Conservation (phyloP, 148 eudicot species). For the Amaranthus hypochondriacus region DNA sequence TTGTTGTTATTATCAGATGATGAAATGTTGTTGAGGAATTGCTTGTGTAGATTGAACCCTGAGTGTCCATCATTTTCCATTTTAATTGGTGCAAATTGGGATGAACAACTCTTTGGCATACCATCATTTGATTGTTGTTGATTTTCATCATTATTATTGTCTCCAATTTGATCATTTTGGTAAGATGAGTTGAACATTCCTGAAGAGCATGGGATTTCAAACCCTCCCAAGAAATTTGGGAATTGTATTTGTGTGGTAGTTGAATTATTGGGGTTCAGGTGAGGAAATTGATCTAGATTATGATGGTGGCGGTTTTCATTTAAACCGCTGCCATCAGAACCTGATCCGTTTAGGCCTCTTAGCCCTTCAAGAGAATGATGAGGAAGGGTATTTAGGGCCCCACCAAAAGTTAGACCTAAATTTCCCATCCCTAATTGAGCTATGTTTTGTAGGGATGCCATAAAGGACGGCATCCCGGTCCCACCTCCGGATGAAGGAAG, state of each 20-base stretch:
- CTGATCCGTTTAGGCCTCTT: slow-evolving; percentile 7
- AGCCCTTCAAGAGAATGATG: slow-evolving; percentile 15
- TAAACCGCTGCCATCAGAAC: not conserved
- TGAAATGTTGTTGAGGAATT: slow-evolving; percentile 26
- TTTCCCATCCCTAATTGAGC: slow-evolving; percentile 40
- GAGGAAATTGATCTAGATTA: slow-evolving; percentile 16
- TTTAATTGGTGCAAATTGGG: slow-evolving; percentile 31
- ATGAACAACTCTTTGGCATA: slow-evolving; percentile 13
- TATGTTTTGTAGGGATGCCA: slow-evolving; percentile 45
- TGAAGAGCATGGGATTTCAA: slow-evolving; percentile 27
- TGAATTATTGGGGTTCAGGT: not conserved
- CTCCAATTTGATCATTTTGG: slow-evolving; percentile 22
- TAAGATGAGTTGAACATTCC: slow-evolving; percentile 23
- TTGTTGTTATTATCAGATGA: slow-evolving; percentile 11
- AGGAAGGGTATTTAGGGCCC: slow-evolving; percentile 20
- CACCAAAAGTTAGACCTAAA: slow-evolving; percentile 25
- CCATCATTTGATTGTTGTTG: not conserved
- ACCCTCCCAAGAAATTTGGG: slow-evolving; percentile 31
- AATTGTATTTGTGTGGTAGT: slow-evolving; percentile 8
- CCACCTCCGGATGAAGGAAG: slow-evolving; percentile 22
- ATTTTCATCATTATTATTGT: not conserved
- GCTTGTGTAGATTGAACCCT: slow-evolving; percentile 36
- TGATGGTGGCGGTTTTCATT: not conserved
- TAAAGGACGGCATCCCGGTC: slow-evolving; percentile 32
- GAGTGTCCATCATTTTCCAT: slow-evolving; percentile 30